These are phyloP conservation scores for Nakazawaea ishiwadae DNA, from an alignment of 805 yeast species.

Conservation along the genomic window DNA sequence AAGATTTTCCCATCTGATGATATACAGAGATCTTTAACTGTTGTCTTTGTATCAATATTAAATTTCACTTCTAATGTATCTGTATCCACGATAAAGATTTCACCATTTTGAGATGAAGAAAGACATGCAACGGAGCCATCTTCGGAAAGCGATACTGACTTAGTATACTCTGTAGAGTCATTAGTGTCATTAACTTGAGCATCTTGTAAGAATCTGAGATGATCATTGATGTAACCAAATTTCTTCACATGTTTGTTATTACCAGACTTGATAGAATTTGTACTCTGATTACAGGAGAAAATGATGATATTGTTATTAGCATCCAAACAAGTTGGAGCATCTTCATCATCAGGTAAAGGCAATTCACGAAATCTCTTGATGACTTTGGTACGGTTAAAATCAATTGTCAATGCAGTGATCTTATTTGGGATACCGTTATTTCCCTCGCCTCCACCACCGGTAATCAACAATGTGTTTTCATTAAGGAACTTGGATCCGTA, in stretches of 20 bases:
- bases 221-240: constrained; percentile 54
- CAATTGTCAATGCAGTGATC: constrained; percentile 58
- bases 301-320: constrained; percentile 48
- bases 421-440: constrained; percentile 85
- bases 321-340: constrained; percentile 84
- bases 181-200: constrained; percentile 51
- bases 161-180: constrained; percentile 56
- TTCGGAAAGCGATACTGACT: constrained; percentile 50
- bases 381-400: constrained; percentile 42
- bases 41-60: constrained; percentile 48
- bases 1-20: constrained; percentile 63
- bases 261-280: constrained; percentile 52
- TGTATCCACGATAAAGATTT: constrained; percentile 56
- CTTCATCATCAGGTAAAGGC: constrained; percentile 59
- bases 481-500: constrained; percentile 72
- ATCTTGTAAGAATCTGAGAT: constrained; percentile 53
- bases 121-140: constrained; percentile 64
- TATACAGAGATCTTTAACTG: constrained; percentile 61
- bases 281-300: constrained; percentile 73
- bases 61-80: constrained; percentile 47
- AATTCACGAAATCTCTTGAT: constrained; percentile 63
- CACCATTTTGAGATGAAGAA: constrained; percentile 58
- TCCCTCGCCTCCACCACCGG: constrained; percentile 97
- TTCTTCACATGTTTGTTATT: constrained; percentile 70
- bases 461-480: constrained; percentile 56